Evolutionary conservation across 2,329 filamentous ascomycete species (phyloP).

Genomic region (Cercospora beticola): DNA sequence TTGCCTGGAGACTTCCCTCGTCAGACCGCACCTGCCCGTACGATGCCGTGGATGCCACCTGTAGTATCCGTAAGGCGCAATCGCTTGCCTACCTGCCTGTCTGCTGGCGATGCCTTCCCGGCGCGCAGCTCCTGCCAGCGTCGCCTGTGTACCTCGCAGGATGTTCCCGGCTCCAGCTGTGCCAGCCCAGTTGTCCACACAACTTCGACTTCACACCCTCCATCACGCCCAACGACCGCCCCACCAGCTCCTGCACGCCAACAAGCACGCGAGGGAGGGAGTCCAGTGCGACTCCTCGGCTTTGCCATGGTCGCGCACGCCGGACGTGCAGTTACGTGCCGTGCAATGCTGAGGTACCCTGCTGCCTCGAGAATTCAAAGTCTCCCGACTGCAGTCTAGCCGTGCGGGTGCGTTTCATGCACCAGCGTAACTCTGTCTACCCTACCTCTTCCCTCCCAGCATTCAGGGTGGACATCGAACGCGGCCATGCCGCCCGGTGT

Average conservation of each 20-base stretch:
- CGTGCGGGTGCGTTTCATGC: slow-evolving; percentile 2
- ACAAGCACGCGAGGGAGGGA: background rate
- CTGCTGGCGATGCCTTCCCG: background rate
- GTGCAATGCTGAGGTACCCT: background rate
- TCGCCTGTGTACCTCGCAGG: slow-evolving; percentile 3
- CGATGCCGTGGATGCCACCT: background rate
- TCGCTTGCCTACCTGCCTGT: background rate
- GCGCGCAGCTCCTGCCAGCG: background rate
- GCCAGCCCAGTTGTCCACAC: background rate
- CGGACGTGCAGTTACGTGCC: background rate
- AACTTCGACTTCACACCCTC: background rate
- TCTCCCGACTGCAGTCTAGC: background rate
- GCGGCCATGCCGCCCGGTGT: background rate
- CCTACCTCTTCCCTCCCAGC: background rate
- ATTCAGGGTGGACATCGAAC: background rate
- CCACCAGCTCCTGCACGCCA: background rate
- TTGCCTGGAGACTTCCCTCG: background rate
- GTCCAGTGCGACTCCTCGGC: background rate
- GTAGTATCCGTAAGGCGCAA: background rate
- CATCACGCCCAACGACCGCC: background rate
- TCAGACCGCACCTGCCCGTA: background rate
- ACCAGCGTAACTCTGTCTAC: background rate
- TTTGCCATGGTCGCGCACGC: background rate
- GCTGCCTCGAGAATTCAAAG: background rate
- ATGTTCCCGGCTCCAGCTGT: background rate